Conservation (phyloP, 2,329 filamentous ascomycete genomes). For the Fusarium sp. region DNA sequence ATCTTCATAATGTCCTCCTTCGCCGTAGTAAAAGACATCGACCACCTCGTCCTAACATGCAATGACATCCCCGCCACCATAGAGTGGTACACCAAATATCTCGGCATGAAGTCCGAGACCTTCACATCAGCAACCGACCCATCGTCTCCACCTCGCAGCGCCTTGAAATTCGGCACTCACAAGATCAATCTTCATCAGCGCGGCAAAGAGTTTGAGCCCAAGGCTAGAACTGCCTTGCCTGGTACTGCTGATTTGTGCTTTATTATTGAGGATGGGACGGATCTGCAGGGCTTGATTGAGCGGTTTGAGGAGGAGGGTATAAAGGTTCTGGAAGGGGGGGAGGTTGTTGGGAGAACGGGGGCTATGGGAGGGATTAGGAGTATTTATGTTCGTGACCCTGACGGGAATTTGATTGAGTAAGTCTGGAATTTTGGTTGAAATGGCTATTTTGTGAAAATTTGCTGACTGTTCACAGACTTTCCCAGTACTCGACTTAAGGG, state of each 20-base stretch:
- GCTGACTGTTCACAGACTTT: neutral
- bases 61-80: conserved; percentile 59
- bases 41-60: conserved; percentile 70
- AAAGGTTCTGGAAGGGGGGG: conserved; percentile 59
- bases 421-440: conserved; percentile 27
- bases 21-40: conserved; percentile 57
- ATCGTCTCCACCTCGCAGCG: conserved; percentile 53
- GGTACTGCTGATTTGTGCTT: conserved; percentile 71
- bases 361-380: conserved; percentile 64
- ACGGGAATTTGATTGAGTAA: conserved; percentile 71
- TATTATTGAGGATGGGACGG: conserved; percentile 56
- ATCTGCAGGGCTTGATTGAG: conserved; percentile 57
- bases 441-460: rapidly evolving
- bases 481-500: neutral
- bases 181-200: conserved; percentile 71
- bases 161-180: conserved; percentile 65
- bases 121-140: conserved; percentile 56
- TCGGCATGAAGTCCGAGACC: conserved; percentile 66
- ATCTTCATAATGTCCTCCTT: conserved; percentile 25
- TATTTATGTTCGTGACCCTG: conserved; percentile 69
- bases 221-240: conserved; percentile 61
- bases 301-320: conserved; percentile 55
- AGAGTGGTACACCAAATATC: conserved; percentile 63
- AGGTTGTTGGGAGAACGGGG: conserved; percentile 65
- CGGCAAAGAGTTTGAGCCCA: conserved; percentile 69